Conservation (phyloP, 495 filamentous ascomycete species). For the Usnea hakonensis region DNA sequence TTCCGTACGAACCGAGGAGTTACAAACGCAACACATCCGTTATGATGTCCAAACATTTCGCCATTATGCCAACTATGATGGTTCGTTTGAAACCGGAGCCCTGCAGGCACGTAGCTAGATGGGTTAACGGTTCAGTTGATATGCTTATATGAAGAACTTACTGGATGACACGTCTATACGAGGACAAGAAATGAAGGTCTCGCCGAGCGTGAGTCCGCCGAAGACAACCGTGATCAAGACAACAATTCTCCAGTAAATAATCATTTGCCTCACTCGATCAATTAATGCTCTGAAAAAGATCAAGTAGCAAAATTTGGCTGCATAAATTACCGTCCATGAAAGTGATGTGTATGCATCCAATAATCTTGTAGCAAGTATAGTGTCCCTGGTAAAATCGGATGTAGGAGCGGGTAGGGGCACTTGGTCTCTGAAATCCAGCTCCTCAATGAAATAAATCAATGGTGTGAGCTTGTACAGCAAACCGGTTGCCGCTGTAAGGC, state of each 20-base stretch:
- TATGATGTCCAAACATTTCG: conserved; percentile 3
- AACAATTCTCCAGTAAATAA: conserved; percentile 21
- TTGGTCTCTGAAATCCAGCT: background rate
- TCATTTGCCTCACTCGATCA: conserved; percentile 12
- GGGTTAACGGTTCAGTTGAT: background rate
- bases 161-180: background rate
- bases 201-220: background rate
- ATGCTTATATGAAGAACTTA: background rate
- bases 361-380: background rate
- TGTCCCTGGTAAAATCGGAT: background rate
- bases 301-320: conserved; percentile 26
- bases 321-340: conserved; percentile 14
- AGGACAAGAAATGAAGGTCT: conserved; percentile 3
- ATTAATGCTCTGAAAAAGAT: conserved; percentile 21
- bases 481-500: conserved; percentile 2
- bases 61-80: background rate
- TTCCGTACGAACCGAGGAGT: background rate
- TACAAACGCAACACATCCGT: conserved; percentile 12
- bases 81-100: background rate
- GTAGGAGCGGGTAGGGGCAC: background rate
- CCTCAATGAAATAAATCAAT: background rate
- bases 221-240: conserved; percentile 11
- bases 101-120: conserved; percentile 4
- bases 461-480: background rate
- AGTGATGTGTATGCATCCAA: conserved; percentile 1